phyloP scores from a whole-genome alignment of 306 rosid genomes.

The Vachellia pachyceras region DNA sequence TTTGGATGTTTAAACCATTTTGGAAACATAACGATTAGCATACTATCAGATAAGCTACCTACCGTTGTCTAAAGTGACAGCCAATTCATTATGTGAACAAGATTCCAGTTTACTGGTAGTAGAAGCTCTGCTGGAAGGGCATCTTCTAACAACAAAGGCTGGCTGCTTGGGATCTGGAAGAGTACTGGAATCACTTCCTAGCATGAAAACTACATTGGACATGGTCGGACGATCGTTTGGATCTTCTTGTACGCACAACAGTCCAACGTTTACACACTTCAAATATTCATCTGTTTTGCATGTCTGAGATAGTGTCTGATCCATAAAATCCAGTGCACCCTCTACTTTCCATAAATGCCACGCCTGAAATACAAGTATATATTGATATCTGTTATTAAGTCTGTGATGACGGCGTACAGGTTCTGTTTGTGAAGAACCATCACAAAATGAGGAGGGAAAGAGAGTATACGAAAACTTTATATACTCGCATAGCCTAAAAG shows the following conservation, averaged over 20 bases:
- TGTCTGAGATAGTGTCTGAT: constrained; percentile 50
- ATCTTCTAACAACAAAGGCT: constrained; percentile 63
- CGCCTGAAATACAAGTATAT: constrained; percentile 48
- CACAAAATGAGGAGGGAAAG: not conserved
- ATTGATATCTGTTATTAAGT: not conserved
- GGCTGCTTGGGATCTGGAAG: constrained; percentile 75
- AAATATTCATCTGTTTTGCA: constrained; percentile 63
- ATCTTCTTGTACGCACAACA: constrained; percentile 77
- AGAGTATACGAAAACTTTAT: not conserved
- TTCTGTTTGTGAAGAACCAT: not conserved
- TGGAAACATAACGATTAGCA: not conserved
- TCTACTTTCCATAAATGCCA: constrained; percentile 77
- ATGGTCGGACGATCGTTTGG: constrained; percentile 70
- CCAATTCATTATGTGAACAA: constrained; percentile 73
- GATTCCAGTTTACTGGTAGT: constrained; percentile 69
- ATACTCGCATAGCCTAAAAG: constrained; percentile 71
- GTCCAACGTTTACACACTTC: constrained; percentile 63
- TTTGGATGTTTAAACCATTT: too few relatives aligned
- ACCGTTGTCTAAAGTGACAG: constrained; percentile 71
- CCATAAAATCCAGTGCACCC: constrained; percentile 60
- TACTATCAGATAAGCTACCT: constrained; percentile 41
- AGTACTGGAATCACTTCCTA: constrained; percentile 62
- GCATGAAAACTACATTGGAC: constrained; percentile 74
- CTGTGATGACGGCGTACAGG: not conserved
- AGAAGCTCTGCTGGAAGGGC: constrained; percentile 76